phyloP scores from a whole-genome alignment of 345 rosid species.

The Pistacia integerrima region DNA sequence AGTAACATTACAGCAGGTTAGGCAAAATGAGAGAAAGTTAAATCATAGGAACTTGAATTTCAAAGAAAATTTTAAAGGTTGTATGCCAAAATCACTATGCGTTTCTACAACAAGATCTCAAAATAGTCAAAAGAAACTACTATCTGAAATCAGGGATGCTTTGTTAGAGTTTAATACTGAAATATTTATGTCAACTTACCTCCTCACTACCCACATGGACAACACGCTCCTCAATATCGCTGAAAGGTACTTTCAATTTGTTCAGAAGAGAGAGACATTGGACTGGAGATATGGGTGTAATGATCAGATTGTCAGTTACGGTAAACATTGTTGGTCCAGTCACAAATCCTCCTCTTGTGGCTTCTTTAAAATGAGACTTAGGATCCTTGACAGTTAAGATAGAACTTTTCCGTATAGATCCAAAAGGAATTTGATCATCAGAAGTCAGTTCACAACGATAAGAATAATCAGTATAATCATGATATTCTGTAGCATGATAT shows the following conservation, averaged over 20 bases:
- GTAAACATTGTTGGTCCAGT: conserved; percentile 14
- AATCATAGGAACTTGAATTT: no score
- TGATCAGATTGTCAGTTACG: conserved; percentile 19
- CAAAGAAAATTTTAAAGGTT: no score
- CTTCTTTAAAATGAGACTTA: neutral
- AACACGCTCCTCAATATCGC: conserved; percentile 17
- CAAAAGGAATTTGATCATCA: neutral
- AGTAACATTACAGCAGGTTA: no score
- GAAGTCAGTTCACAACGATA: no score
- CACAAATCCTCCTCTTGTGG: conserved; percentile 15
- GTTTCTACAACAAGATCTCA: no score
- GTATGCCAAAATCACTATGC: no score
- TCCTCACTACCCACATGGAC: conserved; percentile 19
- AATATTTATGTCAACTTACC: conserved; percentile 1
- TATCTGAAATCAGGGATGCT: no score
- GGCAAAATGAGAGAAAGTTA: no score
- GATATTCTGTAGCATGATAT: neutral
- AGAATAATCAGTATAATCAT: no score
- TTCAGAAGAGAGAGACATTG: neutral
- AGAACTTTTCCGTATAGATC: neutral
- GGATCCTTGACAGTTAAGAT: conserved; percentile 18
- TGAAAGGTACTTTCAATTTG: conserved; percentile 19
- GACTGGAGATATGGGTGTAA: conserved; percentile 18
- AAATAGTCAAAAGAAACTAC: no score
- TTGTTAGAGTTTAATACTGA: no score